Conservation (phyloP, 2,329 filamentous ascomycete species). For the Scytalidium sp. region DNA sequence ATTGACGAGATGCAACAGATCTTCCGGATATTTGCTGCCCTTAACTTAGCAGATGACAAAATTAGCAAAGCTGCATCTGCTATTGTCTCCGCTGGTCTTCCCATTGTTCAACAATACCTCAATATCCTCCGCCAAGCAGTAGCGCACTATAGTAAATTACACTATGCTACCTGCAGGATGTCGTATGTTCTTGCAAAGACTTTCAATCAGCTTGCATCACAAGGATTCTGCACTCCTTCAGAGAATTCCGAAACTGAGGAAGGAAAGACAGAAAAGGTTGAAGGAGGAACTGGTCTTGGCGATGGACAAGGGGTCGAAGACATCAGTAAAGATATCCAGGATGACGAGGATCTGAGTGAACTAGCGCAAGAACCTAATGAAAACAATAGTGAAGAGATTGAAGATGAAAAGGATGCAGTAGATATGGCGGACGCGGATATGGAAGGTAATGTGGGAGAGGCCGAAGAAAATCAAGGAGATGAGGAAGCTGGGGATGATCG, state of each 20-base stretch:
- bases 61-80: constrained; percentile 47
- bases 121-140: constrained; percentile 58
- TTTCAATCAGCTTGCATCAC: constrained; percentile 74
- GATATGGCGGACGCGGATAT: constrained; percentile 91
- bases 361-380: constrained; percentile 79
- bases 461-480: constrained; percentile 58
- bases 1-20: constrained; percentile 36
- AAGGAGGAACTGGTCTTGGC: constrained; percentile 88
- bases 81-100: constrained; percentile 59
- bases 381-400: constrained; percentile 58
- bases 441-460: constrained; percentile 77
- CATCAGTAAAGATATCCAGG: constrained; percentile 93
- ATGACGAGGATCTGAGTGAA: constrained; percentile 90
- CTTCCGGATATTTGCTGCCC: constrained; percentile 40
- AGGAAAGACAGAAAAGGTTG: constrained; percentile 73
- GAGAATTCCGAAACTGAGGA: constrained; percentile 73
- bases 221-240: constrained; percentile 88
- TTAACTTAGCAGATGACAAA: constrained; percentile 39
- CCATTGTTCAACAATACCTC: constrained; percentile 73
- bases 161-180: constrained; percentile 70
- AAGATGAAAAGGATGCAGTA: constrained; percentile 81
- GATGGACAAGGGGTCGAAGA: constrained; percentile 95
- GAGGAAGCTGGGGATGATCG: constrained; percentile 55
- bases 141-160: constrained; percentile 57
- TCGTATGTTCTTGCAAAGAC: constrained; percentile 72